phyloP scores from a whole-genome alignment of 2,329 filamentous ascomycete species.

The Berkeleyomyces rouxiae region DNA sequence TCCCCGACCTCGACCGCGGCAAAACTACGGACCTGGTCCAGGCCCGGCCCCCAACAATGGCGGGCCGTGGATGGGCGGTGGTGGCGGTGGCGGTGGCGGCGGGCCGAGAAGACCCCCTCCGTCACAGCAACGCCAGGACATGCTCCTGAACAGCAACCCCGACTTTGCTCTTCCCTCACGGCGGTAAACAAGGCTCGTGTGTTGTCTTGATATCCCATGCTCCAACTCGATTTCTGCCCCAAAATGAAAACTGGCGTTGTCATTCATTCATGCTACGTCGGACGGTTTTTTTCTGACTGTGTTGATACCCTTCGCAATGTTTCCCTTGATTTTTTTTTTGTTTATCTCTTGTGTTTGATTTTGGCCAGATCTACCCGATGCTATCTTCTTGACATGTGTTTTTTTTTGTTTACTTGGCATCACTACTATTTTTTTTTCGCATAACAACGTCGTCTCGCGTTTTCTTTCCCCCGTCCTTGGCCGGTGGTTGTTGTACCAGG shows the following conservation, averaged over 20 bases:
- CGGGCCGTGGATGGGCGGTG: slow-evolving; percentile 3
- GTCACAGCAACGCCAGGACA: slow-evolving; percentile 46
- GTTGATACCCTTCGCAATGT: slow-evolving; percentile 9
- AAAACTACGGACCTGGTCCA: background rate
- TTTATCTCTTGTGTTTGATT: background rate
- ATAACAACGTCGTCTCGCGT: background rate
- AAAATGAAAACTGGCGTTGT: background rate
- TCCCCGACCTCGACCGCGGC: background rate
- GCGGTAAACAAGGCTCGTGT: background rate
- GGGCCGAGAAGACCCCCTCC: slow-evolving; percentile 24
- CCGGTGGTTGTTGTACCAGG: background rate
- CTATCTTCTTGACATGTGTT: background rate
- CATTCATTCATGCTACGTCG: background rate
- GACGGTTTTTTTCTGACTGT: background rate
- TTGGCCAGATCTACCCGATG: background rate
- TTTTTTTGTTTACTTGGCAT: background rate
- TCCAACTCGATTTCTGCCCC: too few relatives aligned
- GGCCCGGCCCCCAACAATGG: background rate
- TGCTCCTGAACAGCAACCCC: slow-evolving; percentile 63
- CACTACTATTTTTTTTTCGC: background rate
- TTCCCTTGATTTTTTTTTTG: background rate
- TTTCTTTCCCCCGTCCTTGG: background rate
- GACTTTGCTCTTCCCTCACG: slow-evolving; percentile 57
- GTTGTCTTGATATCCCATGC: too few relatives aligned
- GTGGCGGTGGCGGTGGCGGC: slow-evolving; percentile 11